Evolutionary conservation across 2,329 filamentous ascomycete species (phyloP), one percentile per base, ranked within the genome.

Genomic region (Xylariales sp.): DNA sequence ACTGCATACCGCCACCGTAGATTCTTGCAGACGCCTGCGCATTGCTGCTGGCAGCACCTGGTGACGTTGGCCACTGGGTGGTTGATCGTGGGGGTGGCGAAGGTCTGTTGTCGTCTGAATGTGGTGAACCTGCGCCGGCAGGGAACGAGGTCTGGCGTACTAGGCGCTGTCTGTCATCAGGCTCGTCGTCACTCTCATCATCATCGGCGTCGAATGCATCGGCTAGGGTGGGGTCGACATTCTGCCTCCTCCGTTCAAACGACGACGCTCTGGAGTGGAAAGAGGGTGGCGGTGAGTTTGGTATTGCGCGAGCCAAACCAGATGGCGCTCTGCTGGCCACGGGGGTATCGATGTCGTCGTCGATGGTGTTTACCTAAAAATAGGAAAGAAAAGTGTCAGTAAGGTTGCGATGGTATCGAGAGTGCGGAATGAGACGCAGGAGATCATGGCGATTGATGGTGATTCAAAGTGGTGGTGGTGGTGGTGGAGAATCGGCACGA

Each of bases 171-270:
- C 89, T 78, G 61, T 95, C 88, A 59, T 94, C 88, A 41, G 76
- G 72, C 42, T 85, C 83, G 52, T 87, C 75, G 40, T 85, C 85
- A 55, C 82, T 74, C 24, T 85, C 84, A 44, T 84, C 87, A 45
- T 83, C 85, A 49, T 85, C 85, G 54, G 85, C 80, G 57, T 88
- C 91, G 61, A 98, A 98, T 1, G 93, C 89, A 58, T 97, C 91
- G 51, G 87, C 88, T 12, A 98, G 76, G n/a, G 87, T 83, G 44
- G 85, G 74, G 53, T 95, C 82, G 43, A 88, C 84, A 7, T 49
- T 35, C 53, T 60, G 44, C 53, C 56, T 36, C 61, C 65, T 40
- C 60, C 63, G 33, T 52, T 61, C 70, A 71, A 66, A 65, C 65
- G 86, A 90, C 2, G 88, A 88, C 21, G 84, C 74, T 57, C 86